Evolutionary conservation across 2,329 filamentous ascomycete species (phyloP), one percentile per base, ranked within the genome.

Genomic region (Fusarium globosum): DNA sequence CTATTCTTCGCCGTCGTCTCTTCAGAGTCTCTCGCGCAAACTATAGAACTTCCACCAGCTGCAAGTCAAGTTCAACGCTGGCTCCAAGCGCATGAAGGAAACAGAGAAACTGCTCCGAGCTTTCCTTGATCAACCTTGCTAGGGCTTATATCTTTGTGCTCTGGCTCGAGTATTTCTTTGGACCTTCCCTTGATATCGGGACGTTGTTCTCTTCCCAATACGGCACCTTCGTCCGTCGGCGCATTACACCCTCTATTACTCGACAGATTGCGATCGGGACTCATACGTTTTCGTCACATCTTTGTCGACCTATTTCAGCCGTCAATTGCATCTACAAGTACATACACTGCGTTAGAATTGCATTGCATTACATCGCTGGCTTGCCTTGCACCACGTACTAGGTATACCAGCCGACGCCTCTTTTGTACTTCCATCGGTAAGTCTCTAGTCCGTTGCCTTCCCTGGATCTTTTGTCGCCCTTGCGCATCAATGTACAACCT

Each of bases 211-310:
- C 57, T 73, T 68, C 68, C 72, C 57, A 65, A 78, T 78, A 73
- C 66, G 61, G 74, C 55, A 59, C 68, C 63, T 62, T 66, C 68
- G 57, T 63, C 68, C 62, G 56, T 70, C 28, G 68, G 77, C 67
- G 72, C 76, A 77, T 77, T 68, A 65, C 74, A 71, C 69, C 68
- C 61, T 66, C 58, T 59, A 38, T 56, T 28, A 41, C 41, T 48
- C 68, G 57, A 46, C 48, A 57, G 43, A 49, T 41, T 69, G 36
- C 68, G 55, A 65, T 76, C 48, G 39, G 30, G 49, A 51, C 71
- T 26, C 53, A 68, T 76, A 61, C 64, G 23, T 53, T 65, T 62
- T 70, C 73, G 71, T 69, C 52, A 59, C 58, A 35, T 65, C 63
- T 61, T 62, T 23, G 48, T n/a, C 33, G 6, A 30, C 23, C 21